These are phyloP conservation scores for Vitis rupestris DNA, from an alignment of 164 flowering plant species.

Conservation along the genomic window DNA sequence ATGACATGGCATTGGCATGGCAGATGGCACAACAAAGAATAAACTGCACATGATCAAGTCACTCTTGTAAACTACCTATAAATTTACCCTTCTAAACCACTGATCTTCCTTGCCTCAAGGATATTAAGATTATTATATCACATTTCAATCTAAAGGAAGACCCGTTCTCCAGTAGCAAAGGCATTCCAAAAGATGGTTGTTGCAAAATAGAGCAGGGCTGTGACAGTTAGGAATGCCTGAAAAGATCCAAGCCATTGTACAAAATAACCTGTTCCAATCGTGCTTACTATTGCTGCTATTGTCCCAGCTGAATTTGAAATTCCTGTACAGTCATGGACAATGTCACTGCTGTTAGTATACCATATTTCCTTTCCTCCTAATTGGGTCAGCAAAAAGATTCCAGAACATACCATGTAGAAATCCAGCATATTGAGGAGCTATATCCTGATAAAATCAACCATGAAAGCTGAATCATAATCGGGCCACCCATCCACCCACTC, in stretches of 20 bases:
- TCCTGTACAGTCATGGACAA: conserved; percentile 37
- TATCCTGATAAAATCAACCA: conserved; percentile 56
- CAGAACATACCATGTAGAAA: conserved; percentile 75
- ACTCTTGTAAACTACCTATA: background rate
- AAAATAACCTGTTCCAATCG: conserved; percentile 90
- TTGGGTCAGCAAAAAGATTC: background rate
- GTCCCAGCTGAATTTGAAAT: conserved; percentile 87
- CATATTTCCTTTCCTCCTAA: no score
- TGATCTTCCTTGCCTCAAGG: no score
- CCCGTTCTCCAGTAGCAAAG: conserved; percentile 85
- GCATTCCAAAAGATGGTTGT: conserved; percentile 82
- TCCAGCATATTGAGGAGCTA: conserved; percentile 93
- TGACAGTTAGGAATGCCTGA: conserved; percentile 83
- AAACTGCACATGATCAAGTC: conserved; percentile 3
- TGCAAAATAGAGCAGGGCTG: conserved; percentile 72
- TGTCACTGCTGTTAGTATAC: no score
- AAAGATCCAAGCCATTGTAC: conserved; percentile 97
- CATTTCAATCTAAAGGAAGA: conserved; percentile 27
- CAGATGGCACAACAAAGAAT: background rate
- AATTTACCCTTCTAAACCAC: no score
- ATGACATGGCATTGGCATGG: no score
- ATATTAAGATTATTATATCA: no score
- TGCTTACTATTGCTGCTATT: conserved; percentile 87
- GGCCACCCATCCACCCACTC: background rate
- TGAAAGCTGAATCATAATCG: background rate